Evolutionary conservation across 2,329 filamentous ascomycete species (phyloP), one percentile per base, ranked within the genome.

Genomic region (Aspergillus ibericus): DNA sequence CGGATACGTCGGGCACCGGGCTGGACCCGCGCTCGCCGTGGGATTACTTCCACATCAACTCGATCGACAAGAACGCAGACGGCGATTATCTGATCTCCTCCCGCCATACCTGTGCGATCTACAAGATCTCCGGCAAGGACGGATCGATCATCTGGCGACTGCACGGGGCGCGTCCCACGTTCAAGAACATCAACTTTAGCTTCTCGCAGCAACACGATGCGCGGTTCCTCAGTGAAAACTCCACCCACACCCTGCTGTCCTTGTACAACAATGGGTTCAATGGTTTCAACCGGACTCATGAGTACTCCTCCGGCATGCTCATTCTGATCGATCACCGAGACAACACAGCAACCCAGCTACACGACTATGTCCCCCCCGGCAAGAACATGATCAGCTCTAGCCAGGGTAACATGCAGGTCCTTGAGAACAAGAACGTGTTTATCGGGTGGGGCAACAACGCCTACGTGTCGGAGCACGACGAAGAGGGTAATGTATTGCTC

Each of bases 1-100:
- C 76, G 12, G 76, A 78, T 61, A 77, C 76, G 5, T 77, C 79
- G 29, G 81, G 81, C n/a, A 77, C 79, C 32, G 81, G 80, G 20
- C 65, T 81, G 56, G 71, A 76, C 35, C 75, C 77, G 50, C 68
- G 74, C 56, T 77, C 77, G 15, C 79, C 76, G 1, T 78, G 77
- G 75, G 77, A 79, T 64, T 78, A 77, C 59, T 77, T 78, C 63
- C 76, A 78, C 60, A 77, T 78, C 66, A 78, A 78, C 64, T 77
- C 75, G 6, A 67, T 78, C 50, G 75, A 78, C 56, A 78, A 77
- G 62, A 76, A 78, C 55, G 56, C 53, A 3, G 70, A 73, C 12
- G 76, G 76, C 10, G 75, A 78, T 58, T 78, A 77, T 56, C 59
- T 78, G 49, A 74, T 78, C 32, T 78, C 75, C 7, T 77, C 75